phyloP scores from a whole-genome alignment of 177 flowering plant genomes.

The Vitis hybrid region DNA sequence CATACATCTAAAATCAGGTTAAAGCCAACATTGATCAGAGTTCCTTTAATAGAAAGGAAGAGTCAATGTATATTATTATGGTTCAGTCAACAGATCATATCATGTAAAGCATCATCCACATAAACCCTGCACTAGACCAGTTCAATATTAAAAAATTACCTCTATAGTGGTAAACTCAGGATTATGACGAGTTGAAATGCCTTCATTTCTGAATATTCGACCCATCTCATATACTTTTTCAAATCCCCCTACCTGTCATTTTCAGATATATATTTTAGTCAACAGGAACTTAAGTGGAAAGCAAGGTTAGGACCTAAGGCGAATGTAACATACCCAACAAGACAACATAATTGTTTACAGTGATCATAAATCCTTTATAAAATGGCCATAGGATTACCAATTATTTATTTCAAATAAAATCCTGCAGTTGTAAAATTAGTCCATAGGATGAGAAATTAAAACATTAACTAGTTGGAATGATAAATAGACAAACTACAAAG shows the following conservation, averaged over 20 bases:
- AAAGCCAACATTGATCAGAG: conserved; percentile 24
- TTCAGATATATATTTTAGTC: conserved; percentile 3
- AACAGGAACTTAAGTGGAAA: background rate
- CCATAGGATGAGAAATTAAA: too few species aligned
- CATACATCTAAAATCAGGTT: conserved; percentile 75
- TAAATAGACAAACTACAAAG: too few species aligned
- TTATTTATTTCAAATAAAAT: too few species aligned
- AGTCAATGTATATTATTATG: background rate
- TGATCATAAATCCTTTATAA: background rate
- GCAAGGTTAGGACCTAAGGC: background rate
- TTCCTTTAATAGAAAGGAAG: conserved; percentile 5
- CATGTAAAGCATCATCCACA: conserved; percentile 1
- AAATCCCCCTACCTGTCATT: conserved; percentile 87
- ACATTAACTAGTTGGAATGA: too few species aligned
- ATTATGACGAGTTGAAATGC: conserved; percentile 96
- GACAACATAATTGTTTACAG: background rate
- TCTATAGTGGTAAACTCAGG: conserved; percentile 98
- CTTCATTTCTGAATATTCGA: conserved; percentile 96
- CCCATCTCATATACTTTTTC: conserved; percentile 97
- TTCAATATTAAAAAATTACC: conserved; percentile 38
- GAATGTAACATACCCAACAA: background rate
- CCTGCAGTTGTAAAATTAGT: too few species aligned
- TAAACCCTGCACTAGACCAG: background rate
- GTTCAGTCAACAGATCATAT: background rate
- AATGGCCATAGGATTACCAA: too few species aligned